Evolutionary conservation across 2,329 filamentous ascomycete species (phyloP).

Genomic region (Alternaria burnsii): DNA sequence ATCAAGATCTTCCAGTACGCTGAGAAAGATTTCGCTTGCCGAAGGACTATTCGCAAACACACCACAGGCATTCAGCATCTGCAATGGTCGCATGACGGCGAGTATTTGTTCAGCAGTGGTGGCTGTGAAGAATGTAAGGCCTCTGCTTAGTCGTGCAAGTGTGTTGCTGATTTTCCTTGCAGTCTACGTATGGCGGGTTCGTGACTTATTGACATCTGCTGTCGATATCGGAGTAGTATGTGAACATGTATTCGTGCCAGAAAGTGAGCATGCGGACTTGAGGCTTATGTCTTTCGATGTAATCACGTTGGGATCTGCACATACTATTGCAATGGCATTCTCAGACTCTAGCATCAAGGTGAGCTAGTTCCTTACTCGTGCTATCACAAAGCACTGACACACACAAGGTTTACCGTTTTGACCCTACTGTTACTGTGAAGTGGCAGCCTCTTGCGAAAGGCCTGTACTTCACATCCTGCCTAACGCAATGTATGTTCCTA

Average conservation of each 20-base stretch:
- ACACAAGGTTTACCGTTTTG: slow-evolving; percentile 57
- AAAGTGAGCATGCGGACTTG: slow-evolving; percentile 69
- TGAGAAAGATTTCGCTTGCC: slow-evolving; percentile 53
- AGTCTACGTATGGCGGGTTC: slow-evolving; percentile 82
- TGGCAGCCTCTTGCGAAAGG: slow-evolving; percentile 52
- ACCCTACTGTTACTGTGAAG: slow-evolving; percentile 23
- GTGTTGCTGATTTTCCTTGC: neutral
- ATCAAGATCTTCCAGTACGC: slow-evolving; percentile 75
- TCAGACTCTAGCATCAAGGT: slow-evolving; percentile 83
- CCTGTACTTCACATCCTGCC: slow-evolving; percentile 65
- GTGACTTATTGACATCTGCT: slow-evolving; percentile 57
- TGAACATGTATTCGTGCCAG: slow-evolving; percentile 59
- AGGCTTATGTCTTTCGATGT: slow-evolving; percentile 83
- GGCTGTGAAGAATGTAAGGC: slow-evolving; percentile 75
- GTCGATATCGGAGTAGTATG: slow-evolving; percentile 63
- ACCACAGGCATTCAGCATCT: slow-evolving; percentile 84
- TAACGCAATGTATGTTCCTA: slow-evolving; percentile 68
- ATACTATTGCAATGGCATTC: slow-evolving; percentile 75
- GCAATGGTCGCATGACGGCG: slow-evolving; percentile 72
- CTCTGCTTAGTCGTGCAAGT: neutral
- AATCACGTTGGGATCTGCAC: slow-evolving; percentile 39
- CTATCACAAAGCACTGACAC: slow-evolving; percentile 3
- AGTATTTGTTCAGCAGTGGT: slow-evolving; percentile 82
- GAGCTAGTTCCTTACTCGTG: slow-evolving; percentile 18
- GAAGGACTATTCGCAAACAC: slow-evolving; percentile 77